Evolutionary conservation across 2,329 filamentous ascomycete species (phyloP), one percentile per base, ranked within the genome.

Genomic region (Penicillium fuscoglaucum): DNA sequence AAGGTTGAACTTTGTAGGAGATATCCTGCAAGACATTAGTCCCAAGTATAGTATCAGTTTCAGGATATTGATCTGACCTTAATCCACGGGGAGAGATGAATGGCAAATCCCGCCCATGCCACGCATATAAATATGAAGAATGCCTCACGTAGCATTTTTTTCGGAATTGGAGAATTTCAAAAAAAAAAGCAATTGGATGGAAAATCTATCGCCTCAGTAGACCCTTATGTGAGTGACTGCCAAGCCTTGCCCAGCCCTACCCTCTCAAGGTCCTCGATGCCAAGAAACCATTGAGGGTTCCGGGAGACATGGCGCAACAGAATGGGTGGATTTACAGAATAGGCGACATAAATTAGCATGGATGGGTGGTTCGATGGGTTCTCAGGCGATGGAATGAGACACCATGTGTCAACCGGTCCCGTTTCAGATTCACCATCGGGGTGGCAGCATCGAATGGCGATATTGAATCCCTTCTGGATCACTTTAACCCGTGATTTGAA

Each of bases 251-350:
- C 43, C 24, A 45, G 43, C 19, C 52, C 15, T 55, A 13, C 2
- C 10, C 28, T 49, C 45, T 43, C 53, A 55, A 49, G 53, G 53
- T 55, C 53, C 53, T 55, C 46, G 46, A 51, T 55, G 44, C 53
- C 53, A 55, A 55, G 53, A n/a, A 35, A n/a, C 5, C 7, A 10
- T 29, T 1, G 10, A 15, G 28, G 6, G 15, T 21, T 13, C 28
- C 12, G n/a, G 6, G 41, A 47, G 6, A 19, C 17, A 45, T 47
- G 45, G 45, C 19, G 12, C 29, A 33, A 33, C 8, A n/a, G 5
- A 8, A 7, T 33, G 19, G 13, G 19, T 6, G 19, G 6, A 35
- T 47, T 46, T 15, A 1, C 6, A 17, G 26, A 46, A 19, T 0
- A 15, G 10, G 19, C 21, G 2, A 47, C 7, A 33, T 47, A 2